Percentiles rank a stretch among this genome's conserved stretches.
Evolutionary conservation across 2,329 filamentous ascomycete species (phyloP).

Genomic region (Lecanoromycetidae sp.): DNA sequence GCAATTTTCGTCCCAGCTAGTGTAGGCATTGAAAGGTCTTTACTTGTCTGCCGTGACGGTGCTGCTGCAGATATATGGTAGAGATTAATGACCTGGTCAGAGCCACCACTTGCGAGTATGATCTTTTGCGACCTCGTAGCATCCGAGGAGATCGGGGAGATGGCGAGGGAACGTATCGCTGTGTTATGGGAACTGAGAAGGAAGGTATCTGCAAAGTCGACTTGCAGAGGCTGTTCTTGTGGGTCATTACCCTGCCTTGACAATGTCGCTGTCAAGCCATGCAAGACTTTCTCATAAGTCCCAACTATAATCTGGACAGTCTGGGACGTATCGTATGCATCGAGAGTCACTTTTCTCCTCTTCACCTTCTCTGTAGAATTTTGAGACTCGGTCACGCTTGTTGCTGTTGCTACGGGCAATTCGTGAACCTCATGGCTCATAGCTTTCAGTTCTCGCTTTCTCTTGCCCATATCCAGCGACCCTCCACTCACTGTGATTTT

Average conservation of each 20-base stretch:
- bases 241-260: conserved; percentile 21
- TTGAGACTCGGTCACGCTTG: too few relatives aligned
- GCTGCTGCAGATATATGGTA: conserved; percentile 72
- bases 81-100: conserved; percentile 88
- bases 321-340: not conserved
- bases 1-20: conserved; percentile 61
- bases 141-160: conserved; percentile 52
- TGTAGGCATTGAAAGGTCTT: conserved; percentile 50
- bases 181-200: conserved; percentile 89
- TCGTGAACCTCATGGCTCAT: too few relatives aligned
- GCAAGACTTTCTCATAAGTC: conserved; percentile 85
- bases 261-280: conserved; percentile 74
- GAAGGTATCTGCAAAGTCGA: conserved; percentile 80
- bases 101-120: conserved; percentile 79
- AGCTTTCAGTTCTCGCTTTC: conserved; percentile 10
- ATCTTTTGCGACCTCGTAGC: conserved; percentile 59
- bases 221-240: conserved; percentile 26
- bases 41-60: conserved; percentile 41
- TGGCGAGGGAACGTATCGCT: conserved; percentile 74
- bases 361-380: not conserved
- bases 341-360: not conserved
- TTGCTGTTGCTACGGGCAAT: too few relatives aligned
- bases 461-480: conserved; percentile 13
- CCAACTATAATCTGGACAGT: conserved; percentile 85
- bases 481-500: too few relatives aligned